Conservation (phyloP, 306 rosid genomes). For the Parietaria judaica region DNA sequence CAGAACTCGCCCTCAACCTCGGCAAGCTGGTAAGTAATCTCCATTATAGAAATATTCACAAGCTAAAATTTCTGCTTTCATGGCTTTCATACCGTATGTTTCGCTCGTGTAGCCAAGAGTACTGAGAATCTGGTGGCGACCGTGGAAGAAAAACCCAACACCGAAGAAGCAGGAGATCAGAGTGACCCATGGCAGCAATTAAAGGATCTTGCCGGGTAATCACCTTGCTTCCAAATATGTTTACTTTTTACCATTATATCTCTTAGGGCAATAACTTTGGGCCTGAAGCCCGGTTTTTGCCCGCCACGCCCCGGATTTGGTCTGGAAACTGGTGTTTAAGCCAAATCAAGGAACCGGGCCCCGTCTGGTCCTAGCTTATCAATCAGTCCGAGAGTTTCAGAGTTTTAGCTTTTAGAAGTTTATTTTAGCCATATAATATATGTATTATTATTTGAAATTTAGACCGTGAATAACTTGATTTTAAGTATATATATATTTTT, state of each 20-base stretch:
- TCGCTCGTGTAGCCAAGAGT: constrained; percentile 43
- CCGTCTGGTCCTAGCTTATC: too few species aligned
- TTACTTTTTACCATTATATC: background rate
- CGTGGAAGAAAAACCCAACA: constrained; percentile 29
- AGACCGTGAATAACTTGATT: too few species aligned
- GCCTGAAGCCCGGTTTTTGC: too few species aligned
- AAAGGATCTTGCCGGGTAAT: constrained; percentile 75
- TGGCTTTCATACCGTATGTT: constrained; percentile 7
- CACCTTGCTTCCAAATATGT: constrained; percentile 12
- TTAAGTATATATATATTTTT: too few species aligned
- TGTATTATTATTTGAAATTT: too few species aligned
- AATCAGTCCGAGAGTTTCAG: too few species aligned
- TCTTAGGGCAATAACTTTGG: too few species aligned
- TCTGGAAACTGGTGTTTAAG: too few species aligned
- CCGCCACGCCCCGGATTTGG: too few species aligned
- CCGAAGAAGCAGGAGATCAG: constrained; percentile 42
- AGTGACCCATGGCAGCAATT: constrained; percentile 57
- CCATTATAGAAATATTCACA: background rate
- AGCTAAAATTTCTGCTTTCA: background rate
- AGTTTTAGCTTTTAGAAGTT: too few species aligned
- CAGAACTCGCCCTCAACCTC: constrained; percentile 43
- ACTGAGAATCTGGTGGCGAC: constrained; percentile 38
- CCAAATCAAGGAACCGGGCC: too few species aligned
- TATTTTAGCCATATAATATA: too few species aligned
- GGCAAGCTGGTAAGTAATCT: constrained; percentile 41